Conservation (phyloP, 2,329 filamentous ascomycete species). For the Talaromyces islandicus region DNA sequence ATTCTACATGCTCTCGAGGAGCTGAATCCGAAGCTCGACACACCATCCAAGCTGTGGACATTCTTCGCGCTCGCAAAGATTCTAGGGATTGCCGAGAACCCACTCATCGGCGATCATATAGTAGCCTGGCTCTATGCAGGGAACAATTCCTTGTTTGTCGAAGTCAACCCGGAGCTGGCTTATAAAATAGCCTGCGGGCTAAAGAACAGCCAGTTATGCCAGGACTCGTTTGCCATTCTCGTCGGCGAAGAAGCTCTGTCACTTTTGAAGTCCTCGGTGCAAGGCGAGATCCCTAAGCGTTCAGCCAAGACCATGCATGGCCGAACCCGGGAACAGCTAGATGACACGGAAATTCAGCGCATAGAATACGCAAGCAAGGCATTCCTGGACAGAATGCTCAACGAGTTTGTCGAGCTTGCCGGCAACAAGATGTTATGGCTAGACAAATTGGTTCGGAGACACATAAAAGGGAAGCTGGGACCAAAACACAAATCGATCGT, state of each 20-base stretch:
- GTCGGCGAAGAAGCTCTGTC: conserved; percentile 58
- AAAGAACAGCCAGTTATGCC: conserved; percentile 27
- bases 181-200: conserved; percentile 50
- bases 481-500: conserved; percentile 14
- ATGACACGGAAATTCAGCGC: conserved; percentile 51
- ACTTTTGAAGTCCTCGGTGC: conserved; percentile 16
- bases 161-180: conserved; percentile 57
- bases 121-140: conserved; percentile 54
- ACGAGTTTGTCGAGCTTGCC: conserved; percentile 26
- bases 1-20: conserved; percentile 55
- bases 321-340: conserved; percentile 43
- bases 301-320: conserved; percentile 35
- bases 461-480: conserved; percentile 17
- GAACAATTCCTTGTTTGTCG: conserved; percentile 54
- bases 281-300: conserved; percentile 7
- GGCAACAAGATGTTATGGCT: conserved; percentile 36
- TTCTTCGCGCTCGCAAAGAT: conserved; percentile 57
- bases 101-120: conserved; percentile 41
- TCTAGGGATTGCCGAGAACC: conserved; percentile 40
- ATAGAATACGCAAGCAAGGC: conserved; percentile 55
- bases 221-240: conserved; percentile 52
- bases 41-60: conserved; percentile 61
- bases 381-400: conserved; percentile 45
- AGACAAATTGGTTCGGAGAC: conserved; percentile 20
- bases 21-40: conserved; percentile 53